Evolutionary conservation across 2,329 filamentous ascomycete genomes (phyloP), one percentile per base, ranked within the genome.

Genomic region (Colletotrichum tanaceti): DNA sequence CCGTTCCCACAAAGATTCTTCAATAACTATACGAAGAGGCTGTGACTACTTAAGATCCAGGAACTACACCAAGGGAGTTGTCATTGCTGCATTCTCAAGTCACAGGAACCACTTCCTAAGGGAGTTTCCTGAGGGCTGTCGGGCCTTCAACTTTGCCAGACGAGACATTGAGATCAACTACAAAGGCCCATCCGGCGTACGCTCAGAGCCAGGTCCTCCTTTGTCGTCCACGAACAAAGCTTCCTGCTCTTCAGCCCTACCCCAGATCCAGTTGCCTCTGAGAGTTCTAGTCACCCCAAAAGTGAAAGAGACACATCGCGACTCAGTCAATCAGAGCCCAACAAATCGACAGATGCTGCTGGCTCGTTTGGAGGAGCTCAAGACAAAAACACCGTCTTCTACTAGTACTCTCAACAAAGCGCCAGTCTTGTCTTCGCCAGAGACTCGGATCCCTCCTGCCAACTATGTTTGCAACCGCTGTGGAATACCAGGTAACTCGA

Each of bases 1-100:
- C 10, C 20, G n/a, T 16, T 52, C 43, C 20, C 39, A 49, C 20
- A 9, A 24, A 10, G 24, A 66, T 20, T 62, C 63, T 1, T 57
- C 66, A 1, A 14, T n/a, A n/a, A 39, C 49, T n/a, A 64, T 75
- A 20, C 38, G 52, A 2, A 24, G 58, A n/a, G 73, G 73, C 65
- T 72, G 72, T 59, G 13, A 52, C 13, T 68, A 67, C n/a, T 16
- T 75, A 9, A 62, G 60, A 22, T 32, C 41, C 22, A 58, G 59
- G 35, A 35, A 62, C 5, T 69, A 64, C 49, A 60, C 66, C 14
- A 72, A 74, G 49, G 22, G 39, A 5, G n/a, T 41, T 13, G 71
- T 76, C 14, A 16, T 68, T 18, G 57, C 49, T 6, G 58, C 65
- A 5, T 74, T 75, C 52, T 47, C 65, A 11, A 63, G 70, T 22